Percentiles rank a stretch among this genome's conserved stretches.
Evolutionary conservation across 208 protist species (phyloP).

Genomic region (Leptomonas pyrrhocoris): DNA sequence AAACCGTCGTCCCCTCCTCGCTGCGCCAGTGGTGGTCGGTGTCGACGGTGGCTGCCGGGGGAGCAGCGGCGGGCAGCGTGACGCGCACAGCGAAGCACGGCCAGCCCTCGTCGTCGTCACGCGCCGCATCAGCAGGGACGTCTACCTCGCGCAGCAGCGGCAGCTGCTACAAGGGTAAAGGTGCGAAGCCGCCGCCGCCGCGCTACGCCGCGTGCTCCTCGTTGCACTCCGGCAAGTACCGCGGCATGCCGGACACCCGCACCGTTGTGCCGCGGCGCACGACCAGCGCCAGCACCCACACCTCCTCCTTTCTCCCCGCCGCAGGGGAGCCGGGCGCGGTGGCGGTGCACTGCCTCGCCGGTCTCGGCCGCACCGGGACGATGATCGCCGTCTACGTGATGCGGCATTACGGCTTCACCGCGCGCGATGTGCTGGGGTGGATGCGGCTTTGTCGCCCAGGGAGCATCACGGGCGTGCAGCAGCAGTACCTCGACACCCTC

Average conservation of each 20-base stretch:
- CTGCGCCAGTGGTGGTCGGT: slow-evolving; percentile 32
- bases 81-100: neutral
- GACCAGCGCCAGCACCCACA: neutral
- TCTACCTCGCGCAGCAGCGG: neutral
- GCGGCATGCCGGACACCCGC: slow-evolving; percentile 43
- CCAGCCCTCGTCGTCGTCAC: neutral
- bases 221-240: slow-evolving; percentile 36
- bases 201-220: slow-evolving; percentile 12
- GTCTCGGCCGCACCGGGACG: slow-evolving; percentile 96
- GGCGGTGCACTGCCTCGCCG: slow-evolving; percentile 96
- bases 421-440: slow-evolving; percentile 93
- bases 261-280: slow-evolving; percentile 23
- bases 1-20: slow-evolving; percentile 14
- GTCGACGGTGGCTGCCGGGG: neutral
- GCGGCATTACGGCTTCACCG: slow-evolving; percentile 93
- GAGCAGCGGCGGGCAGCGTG: neutral
- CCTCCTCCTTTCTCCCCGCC: neutral
- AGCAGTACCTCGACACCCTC: slow-evolving; percentile 92
- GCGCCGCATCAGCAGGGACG: neutral
- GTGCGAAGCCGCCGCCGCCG: slow-evolving; percentile 2
- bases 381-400: slow-evolving; percentile 93
- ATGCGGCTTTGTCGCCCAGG: slow-evolving; percentile 95
- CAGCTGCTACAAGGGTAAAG: no score
- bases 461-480: slow-evolving; percentile 96
- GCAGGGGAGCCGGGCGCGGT: slow-evolving; percentile 48